Evolutionary conservation across 768 basidiomycete genomes (phyloP), one percentile per base, ranked within the genome.

Genomic region (Russula dissimulans): DNA sequence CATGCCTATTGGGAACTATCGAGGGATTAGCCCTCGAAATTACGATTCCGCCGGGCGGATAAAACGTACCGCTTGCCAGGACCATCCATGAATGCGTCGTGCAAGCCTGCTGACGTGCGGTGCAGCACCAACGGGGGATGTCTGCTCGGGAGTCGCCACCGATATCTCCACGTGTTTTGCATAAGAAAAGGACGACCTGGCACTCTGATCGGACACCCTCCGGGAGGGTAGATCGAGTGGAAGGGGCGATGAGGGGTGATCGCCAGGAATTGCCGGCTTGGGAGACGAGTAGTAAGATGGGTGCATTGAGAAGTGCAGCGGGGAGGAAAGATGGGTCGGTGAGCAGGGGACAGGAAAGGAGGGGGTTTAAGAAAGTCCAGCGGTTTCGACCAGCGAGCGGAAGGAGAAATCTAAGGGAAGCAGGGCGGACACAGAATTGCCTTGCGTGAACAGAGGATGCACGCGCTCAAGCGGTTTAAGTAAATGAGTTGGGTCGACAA

Each of bases 1-100:
- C 76, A 79, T 78, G 42, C 78, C 77, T 45, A 80, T 74, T 0
- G 78, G 77, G 64, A 79, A 79, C 78, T 79, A 53, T 34, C 1
- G n/a, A 50, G 32, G 45, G 17, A 34, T 26, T 63, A 69, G 36
- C 45, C 11, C 22, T 26, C 22, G 9, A 17, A 38, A 41, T 18
- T 32, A 46, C 39, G 10, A 6, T 9, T n/a, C 4, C 12, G 38
- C 17, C 29, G 26, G 18, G 39, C 5, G 31, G 22, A 38, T 32
- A 44, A 12, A 12, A 72, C 77, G 36, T 65, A 79, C 78, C 55
- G 77, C 77, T 67, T 79, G 77, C 78, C 78, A 79, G 43, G 75
- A 73, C 78, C 78, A 79, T 47, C 78, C 76, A 67, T 79, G 78
- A 47, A 79, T 76, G n/a, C 78, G 72, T 36, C 75, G 68, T 15